These are phyloP conservation scores for Sporothrix globosa DNA, from an alignment of 2,329 filamentous ascomycete genomes.

Conservation along the genomic window DNA sequence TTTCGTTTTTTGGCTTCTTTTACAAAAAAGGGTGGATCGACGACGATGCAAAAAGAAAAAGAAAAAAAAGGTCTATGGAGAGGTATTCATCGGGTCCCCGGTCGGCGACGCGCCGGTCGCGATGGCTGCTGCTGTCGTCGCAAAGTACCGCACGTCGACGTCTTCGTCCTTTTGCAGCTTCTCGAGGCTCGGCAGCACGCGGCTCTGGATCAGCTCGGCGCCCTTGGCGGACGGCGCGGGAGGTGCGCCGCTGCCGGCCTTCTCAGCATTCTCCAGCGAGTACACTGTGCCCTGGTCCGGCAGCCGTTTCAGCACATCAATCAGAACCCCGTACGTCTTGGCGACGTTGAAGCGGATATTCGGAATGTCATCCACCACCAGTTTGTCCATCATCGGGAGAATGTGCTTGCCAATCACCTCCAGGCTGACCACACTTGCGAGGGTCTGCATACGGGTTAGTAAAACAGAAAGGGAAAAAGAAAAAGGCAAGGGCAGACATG, in stretches of 20 bases:
- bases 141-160: slow-evolving; percentile 97
- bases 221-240: slow-evolving; percentile 69
- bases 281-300: slow-evolving; percentile 86
- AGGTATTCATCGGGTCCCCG: slow-evolving; percentile 67
- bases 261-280: slow-evolving; percentile 65
- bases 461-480: neutral
- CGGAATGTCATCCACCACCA: slow-evolving; percentile 91
- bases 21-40: neutral
- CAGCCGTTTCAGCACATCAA: slow-evolving; percentile 87
- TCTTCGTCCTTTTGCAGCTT: slow-evolving; percentile 97
- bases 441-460: slow-evolving; percentile 63
- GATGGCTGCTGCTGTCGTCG: slow-evolving; percentile 78
- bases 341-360: slow-evolving; percentile 99
- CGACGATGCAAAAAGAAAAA: slow-evolving; percentile 6
- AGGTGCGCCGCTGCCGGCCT: slow-evolving; percentile 61
- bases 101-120: slow-evolving; percentile 51
- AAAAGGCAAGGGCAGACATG: neutral
- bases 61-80: slow-evolving; percentile 56
- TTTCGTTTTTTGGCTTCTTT: neutral
- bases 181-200: slow-evolving; percentile 85
- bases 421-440: slow-evolving; percentile 88
- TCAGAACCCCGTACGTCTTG: slow-evolving; percentile 91
- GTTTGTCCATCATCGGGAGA: slow-evolving; percentile 92
- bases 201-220: slow-evolving; percentile 79
- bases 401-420: slow-evolving; percentile 92